Evolutionary conservation across 2,329 filamentous ascomycete genomes (phyloP).

Genomic region (Chaetomium globosum): DNA sequence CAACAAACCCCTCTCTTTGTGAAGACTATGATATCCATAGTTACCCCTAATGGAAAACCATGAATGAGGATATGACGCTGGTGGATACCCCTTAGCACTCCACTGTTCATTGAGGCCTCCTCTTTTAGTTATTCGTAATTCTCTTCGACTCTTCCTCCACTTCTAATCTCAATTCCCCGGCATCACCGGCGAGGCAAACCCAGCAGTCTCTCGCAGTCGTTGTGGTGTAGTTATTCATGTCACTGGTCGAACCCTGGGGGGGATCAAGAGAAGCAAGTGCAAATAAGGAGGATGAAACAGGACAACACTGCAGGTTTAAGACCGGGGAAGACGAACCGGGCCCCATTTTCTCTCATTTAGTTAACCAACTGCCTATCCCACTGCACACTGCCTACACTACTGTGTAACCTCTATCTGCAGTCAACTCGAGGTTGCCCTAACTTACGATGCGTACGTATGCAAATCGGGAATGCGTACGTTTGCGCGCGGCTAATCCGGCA

Average conservation of each 20-base stretch:
- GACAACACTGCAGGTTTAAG: too few relatives aligned
- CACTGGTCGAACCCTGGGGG: background rate
- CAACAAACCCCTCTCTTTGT: background rate
- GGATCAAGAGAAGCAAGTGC: background rate
- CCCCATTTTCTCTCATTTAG: too few relatives aligned
- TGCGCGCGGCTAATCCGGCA: background rate
- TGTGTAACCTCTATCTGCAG: background rate
- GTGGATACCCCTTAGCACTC: background rate
- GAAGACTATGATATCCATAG: background rate
- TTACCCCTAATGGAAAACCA: background rate
- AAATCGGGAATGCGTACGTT: background rate
- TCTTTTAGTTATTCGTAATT: background rate
- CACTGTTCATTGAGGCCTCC: background rate
- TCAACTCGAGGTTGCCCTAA: background rate
- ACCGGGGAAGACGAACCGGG: too few relatives aligned
- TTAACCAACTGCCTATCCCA: too few relatives aligned
- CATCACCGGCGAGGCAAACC: background rate
- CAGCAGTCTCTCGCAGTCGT: background rate
- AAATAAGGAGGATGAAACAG: background rate
- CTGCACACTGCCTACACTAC: too few relatives aligned
- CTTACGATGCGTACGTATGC: background rate
- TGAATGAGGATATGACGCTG: background rate
- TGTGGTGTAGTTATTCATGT: background rate
- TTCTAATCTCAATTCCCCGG: background rate
- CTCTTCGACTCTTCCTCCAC: background rate